phyloP scores from a whole-genome alignment of 1,139 yeast species.

The Taiozyma onychis region DNA sequence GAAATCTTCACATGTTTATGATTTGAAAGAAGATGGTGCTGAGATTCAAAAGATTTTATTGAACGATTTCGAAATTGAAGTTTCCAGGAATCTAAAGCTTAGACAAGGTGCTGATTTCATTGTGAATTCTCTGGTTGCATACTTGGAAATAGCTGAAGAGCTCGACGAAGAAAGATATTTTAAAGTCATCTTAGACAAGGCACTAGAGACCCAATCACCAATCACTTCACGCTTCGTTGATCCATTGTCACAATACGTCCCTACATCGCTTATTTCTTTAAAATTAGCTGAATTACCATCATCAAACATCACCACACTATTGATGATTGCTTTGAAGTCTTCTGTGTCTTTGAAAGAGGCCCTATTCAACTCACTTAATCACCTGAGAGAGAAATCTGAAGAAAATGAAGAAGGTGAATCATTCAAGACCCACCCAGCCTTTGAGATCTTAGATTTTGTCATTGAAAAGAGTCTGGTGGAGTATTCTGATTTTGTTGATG shows the following conservation, averaged over 20 bases:
- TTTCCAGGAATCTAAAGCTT: slow-evolving; percentile 25
- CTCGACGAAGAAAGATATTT: slow-evolving; percentile 1
- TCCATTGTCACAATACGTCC: slow-evolving; percentile 8
- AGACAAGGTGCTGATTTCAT: slow-evolving; percentile 23
- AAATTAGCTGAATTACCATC: slow-evolving; percentile 2
- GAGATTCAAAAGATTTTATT: slow-evolving; percentile 17
- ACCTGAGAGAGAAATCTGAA: slow-evolving; percentile 13
- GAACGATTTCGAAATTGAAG: slow-evolving; percentile 22
- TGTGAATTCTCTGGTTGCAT: slow-evolving; percentile 18
- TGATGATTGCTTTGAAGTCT: slow-evolving; percentile 9
- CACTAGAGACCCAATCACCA: slow-evolving; percentile 8
- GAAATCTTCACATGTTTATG: slow-evolving; percentile 5
- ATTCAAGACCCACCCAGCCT: slow-evolving; percentile 20
- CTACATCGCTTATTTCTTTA: slow-evolving; percentile 2
- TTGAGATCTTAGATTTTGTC: slow-evolving; percentile 24
- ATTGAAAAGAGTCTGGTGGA: slow-evolving; percentile 20
- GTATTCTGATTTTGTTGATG: slow-evolving; percentile 21
- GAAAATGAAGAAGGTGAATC: slow-evolving; percentile 22
- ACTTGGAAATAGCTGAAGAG: slow-evolving; percentile 6
- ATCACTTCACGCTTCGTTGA: slow-evolving; percentile 9
- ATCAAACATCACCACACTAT: slow-evolving; percentile 5
- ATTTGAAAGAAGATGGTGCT: slow-evolving; percentile 7
- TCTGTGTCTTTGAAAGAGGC: slow-evolving; percentile 4
- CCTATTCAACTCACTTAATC: slow-evolving; percentile 8
- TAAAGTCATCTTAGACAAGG: slow-evolving; percentile 8